These are phyloP conservation scores for Cordyceps sp. DNA, from an alignment of 2,329 filamentous ascomycete species.

Conservation along the genomic window DNA sequence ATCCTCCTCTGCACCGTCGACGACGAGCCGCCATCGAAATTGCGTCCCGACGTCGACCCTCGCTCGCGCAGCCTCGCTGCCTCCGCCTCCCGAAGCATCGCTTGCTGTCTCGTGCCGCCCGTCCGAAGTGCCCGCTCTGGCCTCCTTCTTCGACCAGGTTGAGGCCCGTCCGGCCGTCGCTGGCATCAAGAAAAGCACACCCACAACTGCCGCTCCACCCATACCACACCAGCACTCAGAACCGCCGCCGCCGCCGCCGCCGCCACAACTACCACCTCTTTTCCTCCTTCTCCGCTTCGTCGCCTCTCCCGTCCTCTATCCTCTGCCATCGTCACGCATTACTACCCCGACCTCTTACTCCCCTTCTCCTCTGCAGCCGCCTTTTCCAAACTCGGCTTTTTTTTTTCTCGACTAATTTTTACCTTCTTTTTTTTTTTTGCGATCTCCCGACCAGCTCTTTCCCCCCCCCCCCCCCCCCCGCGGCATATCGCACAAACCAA, in stretches of 20 bases:
- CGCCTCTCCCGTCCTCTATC: not conserved
- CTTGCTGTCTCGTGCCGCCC: not conserved
- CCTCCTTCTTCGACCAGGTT: no score
- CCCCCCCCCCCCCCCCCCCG: not conserved
- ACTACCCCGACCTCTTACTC: not conserved
- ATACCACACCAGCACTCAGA: no score
- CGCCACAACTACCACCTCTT: not conserved
- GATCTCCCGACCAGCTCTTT: not conserved
- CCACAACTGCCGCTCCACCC: no score
- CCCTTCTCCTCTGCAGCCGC: not conserved
- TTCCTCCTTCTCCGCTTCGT: not conserved
- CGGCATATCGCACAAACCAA: no score
- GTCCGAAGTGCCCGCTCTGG: not conserved
- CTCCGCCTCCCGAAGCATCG: not conserved
- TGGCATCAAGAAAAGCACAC: no score
- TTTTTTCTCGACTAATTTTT: no score
- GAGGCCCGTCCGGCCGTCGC: no score
- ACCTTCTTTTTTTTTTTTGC: no score
- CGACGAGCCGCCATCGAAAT: constrained; percentile 5
- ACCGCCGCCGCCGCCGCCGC: no score
- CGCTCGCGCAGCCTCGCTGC: constrained; percentile 1
- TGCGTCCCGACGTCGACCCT: constrained; percentile 7
- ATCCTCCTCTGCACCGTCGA: not conserved
- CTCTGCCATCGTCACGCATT: not conserved
- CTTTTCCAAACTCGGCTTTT: no score